Base-by-base conservation (phyloP, 495 filamentous ascomycete species). In the Penicillium flavigenum region DNA sequence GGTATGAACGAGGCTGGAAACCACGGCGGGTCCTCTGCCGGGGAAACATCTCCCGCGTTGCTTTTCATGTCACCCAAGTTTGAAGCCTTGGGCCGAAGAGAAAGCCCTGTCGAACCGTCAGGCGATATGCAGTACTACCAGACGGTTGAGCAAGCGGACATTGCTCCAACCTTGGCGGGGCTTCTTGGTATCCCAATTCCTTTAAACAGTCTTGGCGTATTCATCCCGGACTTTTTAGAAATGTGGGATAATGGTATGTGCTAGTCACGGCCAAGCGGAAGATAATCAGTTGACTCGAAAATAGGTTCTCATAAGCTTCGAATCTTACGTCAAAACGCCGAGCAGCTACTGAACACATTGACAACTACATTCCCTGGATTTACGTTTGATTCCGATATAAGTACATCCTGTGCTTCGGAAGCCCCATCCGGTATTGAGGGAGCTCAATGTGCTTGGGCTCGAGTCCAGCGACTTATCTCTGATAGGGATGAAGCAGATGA, bases 1-100 rank as follows among this genome's bases (percentile, higher is more conserved):
- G 94, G 94, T 19, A 99, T 99, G 94, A 99, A 97, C 64, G 94
- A 98, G 63, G 94, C 91, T 38, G 94, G 94, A 4, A 98, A 98
- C 65, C 94, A 99, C 70, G 94, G 94, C 11, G 94, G 93, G 7
- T 96, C 95, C 19, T 88, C 89, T 3, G 82, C 88, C 17, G 91
- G 95, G 6, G 94, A 99, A 75, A 98, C 94, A 10, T 96, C 92
- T 1, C 86, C 94, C 0, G 94, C 94, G 14, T 73, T 99, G 41
- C 80, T 96, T 29, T 97, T 99, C 66, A 85, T 96, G 36, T 96
- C 93, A 11, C 92, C 95, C 5, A 92, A 89, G 61, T 77, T 99
- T 31, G 81, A 84, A 66, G 58, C 71, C 0, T 76, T 90, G 31
- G 62, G 65, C 2, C 70, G 64, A 20, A 59, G 59, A n/a, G 61